These are phyloP conservation scores for Austroboletus niveus DNA, from an alignment of 1,284 basidiomycete species.

Conservation along the genomic window DNA sequence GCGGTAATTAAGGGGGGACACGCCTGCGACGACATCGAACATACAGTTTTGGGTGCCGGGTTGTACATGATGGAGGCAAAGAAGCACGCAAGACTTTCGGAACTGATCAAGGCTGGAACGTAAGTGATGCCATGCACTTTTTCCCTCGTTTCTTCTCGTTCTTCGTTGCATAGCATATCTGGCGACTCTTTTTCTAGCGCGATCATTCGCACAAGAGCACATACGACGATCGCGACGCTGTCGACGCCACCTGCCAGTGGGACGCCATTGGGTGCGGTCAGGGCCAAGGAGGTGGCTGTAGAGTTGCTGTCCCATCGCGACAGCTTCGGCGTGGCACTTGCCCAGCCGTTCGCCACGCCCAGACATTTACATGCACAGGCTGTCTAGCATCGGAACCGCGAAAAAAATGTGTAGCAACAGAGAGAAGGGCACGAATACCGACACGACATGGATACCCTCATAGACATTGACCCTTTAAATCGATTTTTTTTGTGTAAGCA, in stretches of 20 bases:
- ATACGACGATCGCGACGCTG: slow-evolving; percentile 27
- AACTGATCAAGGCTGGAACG: slow-evolving; percentile 47
- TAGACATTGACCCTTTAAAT: not conserved
- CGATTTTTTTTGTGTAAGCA: not conserved
- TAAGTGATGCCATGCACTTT: slow-evolving; percentile 26
- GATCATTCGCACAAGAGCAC: slow-evolving; percentile 31
- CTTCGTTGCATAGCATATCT: slow-evolving; percentile 9
- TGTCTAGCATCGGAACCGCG: not conserved
- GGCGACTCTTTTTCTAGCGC: slow-evolving; percentile 13
- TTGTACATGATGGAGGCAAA: slow-evolving; percentile 47
- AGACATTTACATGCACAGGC: slow-evolving; percentile 1
- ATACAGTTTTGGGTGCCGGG: slow-evolving; percentile 37
- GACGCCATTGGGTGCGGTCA: slow-evolving; percentile 22
- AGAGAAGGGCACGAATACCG: not conserved
- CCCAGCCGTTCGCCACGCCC: not conserved
- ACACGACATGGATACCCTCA: slow-evolving; percentile 10
- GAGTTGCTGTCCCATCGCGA: slow-evolving; percentile 17
- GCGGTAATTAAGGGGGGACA: slow-evolving; percentile 18
- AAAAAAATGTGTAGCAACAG: not conserved
- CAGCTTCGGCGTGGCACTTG: not conserved
- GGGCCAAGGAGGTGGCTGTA: slow-evolving; percentile 27
- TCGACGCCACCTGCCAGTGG: slow-evolving; percentile 16
- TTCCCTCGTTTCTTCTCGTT: not conserved
- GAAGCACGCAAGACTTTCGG: slow-evolving; percentile 41
- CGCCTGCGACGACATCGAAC: slow-evolving; percentile 19